phyloP scores from a whole-genome alignment of 257 asterid genomes.

The Salvia miltiorrhiza region DNA sequence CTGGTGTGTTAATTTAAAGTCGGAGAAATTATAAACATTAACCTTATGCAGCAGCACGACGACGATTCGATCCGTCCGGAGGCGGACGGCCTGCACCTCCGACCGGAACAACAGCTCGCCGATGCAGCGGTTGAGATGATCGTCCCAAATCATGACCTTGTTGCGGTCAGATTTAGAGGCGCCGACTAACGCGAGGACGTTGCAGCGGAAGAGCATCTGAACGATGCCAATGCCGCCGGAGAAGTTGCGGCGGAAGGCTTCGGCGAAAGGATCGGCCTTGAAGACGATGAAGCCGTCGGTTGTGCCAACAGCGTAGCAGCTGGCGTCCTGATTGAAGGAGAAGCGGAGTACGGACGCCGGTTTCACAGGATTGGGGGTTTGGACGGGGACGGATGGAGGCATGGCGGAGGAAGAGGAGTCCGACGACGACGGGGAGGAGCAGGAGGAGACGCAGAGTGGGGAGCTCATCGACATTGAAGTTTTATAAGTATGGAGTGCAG shows the following conservation, averaged over 20 bases:
- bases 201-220: conserved; percentile 44
- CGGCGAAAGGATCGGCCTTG: conserved; percentile 45
- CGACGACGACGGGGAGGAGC: neutral
- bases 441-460: neutral
- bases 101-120: conserved; percentile 30
- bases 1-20: conserved; percentile 15
- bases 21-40: conserved; percentile 14
- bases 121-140: conserved; percentile 36
- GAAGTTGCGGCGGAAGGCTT: conserved; percentile 40
- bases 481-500: neutral
- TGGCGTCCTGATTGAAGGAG: conserved; percentile 52
- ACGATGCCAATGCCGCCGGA: conserved; percentile 42
- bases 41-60: conserved; percentile 23
- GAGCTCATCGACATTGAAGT: neutral
- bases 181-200: conserved; percentile 48
- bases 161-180: conserved; percentile 30
- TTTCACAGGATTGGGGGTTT: conserved; percentile 12
- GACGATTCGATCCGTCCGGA: conserved; percentile 22
- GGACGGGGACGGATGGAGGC: neutral
- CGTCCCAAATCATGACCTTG: conserved; percentile 66
- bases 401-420: neutral
- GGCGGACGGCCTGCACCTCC: conserved; percentile 26
- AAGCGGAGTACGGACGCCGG: conserved; percentile 38
- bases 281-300: conserved; percentile 45
- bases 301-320: conserved; percentile 51